A percentile compares a stretch with the other conserved stretches of the same genome.
Evolutionary conservation across 2,329 filamentous ascomycete species (phyloP).

Genomic region (Ophiostoma angusticollis): DNA sequence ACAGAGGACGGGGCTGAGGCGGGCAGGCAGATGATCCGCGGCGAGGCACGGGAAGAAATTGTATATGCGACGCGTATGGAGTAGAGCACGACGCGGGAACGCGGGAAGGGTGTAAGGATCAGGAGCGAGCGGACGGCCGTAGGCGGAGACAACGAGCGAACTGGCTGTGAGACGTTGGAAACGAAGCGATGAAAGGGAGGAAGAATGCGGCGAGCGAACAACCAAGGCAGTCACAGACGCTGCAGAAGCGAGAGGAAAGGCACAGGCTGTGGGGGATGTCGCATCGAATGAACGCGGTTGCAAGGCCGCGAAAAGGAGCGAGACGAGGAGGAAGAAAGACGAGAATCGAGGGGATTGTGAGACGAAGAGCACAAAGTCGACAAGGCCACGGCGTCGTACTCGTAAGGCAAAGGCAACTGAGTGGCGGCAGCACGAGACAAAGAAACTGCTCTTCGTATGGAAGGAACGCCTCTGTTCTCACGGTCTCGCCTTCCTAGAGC

Average conservation of each 20-base stretch:
- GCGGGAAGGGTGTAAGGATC: conserved; percentile 1
- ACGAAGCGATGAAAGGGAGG: neutral
- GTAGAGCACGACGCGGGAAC: too few species aligned
- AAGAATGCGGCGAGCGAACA: neutral
- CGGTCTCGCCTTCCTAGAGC: too few species aligned
- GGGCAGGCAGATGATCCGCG: conserved; percentile 3
- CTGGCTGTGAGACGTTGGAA: neutral
- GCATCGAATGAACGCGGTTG: too few species aligned
- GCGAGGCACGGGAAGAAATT: conserved; percentile 3
- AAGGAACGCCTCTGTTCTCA: too few species aligned
- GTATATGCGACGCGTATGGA: conserved; percentile 5
- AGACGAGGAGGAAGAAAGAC: neutral
- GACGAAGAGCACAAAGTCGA: neutral
- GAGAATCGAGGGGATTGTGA: neutral
- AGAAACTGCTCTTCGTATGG: too few species aligned
- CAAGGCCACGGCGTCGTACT: neutral
- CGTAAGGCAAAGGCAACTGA: too few species aligned
- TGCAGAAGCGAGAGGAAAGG: too few species aligned
- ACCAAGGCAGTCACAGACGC: too few species aligned
- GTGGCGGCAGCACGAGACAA: too few species aligned
- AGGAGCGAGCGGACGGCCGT: neutral
- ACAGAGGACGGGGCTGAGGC: neutral
- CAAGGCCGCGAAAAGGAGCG: too few species aligned
- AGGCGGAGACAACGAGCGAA: neutral
- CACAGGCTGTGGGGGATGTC: too few species aligned